Base-by-base conservation (phyloP, 2,329 filamentous ascomycete species). In the Botryosphaeria dothidea region DNA sequence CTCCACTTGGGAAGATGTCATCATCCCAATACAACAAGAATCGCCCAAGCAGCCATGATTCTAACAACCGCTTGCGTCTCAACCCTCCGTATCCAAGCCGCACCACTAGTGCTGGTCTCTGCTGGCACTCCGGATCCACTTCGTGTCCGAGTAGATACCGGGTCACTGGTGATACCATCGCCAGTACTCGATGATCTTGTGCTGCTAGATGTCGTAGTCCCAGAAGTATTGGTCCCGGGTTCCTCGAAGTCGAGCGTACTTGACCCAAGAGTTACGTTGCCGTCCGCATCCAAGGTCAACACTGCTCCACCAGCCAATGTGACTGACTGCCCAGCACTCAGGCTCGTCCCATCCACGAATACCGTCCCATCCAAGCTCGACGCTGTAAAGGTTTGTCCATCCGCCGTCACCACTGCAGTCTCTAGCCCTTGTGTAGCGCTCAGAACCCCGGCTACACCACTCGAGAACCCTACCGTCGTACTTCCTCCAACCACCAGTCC, bases 301-400 rank as follows among this genome's bases (percentile, higher is more conserved):
- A 46, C 56, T 21, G 21, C 13, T 1, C 56, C 56, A 9, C 41
- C 56, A 5, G 25, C 4, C 25, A 60, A 13, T 17, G 56, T 60
- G 9, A 31, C 56, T n/a, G n/a, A 15, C 38, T 46, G 38, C 4
- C 38, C 56, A 27, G 27, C 38, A 3, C 25, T 34, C 56, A 46
- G n/a, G 41, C 38, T 60, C 9, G 56, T 25, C 4, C 56, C 56
- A 3, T 19, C 56, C 4, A 60, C 41, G 27, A 21, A 60, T 7
- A 60, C 56, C 17, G 56, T 60, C 4, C 56, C 56, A 31, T 45
- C 38, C 25, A 21, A 25, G 41, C 56, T 60, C 25, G 56, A 46
- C 41, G 41, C 56, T 25, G 38, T 46, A 11, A 46, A 45, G 8
- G 27, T 45, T 38, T 13, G 25, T 17, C 56, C 56, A 4, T 25